A percentile compares a stretch with the other conserved stretches of the same genome.
Conservation (phyloP, 2,329 filamentous ascomycete species). For the Ascochyta fabae region DNA sequence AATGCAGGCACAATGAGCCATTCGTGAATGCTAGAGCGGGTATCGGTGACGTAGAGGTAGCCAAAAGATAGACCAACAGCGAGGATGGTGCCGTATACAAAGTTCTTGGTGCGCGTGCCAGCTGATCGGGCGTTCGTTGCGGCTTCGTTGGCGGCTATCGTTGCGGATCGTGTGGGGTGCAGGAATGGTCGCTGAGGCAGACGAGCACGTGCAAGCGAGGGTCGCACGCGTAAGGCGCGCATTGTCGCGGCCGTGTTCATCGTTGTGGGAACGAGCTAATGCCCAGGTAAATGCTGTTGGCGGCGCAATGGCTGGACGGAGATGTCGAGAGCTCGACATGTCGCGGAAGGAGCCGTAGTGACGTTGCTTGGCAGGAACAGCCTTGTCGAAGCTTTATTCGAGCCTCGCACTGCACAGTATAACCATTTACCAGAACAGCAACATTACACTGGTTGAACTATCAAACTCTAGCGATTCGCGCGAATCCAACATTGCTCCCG, state of each 20-base stretch:
- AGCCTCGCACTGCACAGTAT: no score
- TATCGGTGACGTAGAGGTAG: slow-evolving; percentile 62
- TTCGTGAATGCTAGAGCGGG: slow-evolving; percentile 60
- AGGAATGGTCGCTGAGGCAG: slow-evolving; percentile 23
- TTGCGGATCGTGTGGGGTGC: slow-evolving; percentile 31
- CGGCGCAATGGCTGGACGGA: slow-evolving; percentile 9
- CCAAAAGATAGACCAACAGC: slow-evolving; percentile 54
- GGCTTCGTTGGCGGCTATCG: slow-evolving; percentile 34
- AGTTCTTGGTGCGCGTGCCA: slow-evolving; percentile 56
- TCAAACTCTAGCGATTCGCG: no score
- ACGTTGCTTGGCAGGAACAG: slow-evolving; percentile 13
- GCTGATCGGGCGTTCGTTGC: slow-evolving; percentile 48
- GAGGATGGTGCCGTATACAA: slow-evolving; percentile 62
- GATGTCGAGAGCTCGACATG: not conserved
- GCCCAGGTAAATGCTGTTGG: slow-evolving; percentile 28
- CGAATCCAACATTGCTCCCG: no score
- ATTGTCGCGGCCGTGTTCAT: slow-evolving; percentile 38
- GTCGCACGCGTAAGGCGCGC: slow-evolving; percentile 38
- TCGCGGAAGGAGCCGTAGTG: slow-evolving; percentile 3
- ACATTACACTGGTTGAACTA: no score
- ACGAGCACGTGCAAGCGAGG: slow-evolving; percentile 26
- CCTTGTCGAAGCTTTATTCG: not conserved
- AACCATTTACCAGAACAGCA: no score
- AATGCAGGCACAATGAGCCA: slow-evolving; percentile 66
- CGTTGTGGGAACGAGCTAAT: slow-evolving; percentile 23